Conservation (phyloP, 78 protist species). For the Dictyostelium capitatum region DNA sequence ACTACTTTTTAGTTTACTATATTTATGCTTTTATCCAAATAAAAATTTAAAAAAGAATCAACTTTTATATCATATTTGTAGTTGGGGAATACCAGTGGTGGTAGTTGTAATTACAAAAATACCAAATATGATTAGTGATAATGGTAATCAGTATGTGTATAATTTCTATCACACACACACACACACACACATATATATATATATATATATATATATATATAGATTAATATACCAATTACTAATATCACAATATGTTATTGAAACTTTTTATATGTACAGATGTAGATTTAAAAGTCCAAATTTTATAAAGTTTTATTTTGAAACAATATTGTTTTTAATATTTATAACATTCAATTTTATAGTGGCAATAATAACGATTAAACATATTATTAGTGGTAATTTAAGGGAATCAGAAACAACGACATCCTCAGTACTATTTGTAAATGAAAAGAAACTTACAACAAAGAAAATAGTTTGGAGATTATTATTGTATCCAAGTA, state of each 20-base stretch:
- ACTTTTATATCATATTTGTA: constrained; percentile 32
- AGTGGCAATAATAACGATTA: not conserved
- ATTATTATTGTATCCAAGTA: constrained; percentile 43
- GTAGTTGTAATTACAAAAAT: constrained; percentile 29
- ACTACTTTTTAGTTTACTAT: constrained; percentile 40
- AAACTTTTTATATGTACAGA: not conserved
- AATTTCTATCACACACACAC: not conserved
- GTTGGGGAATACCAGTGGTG: constrained; percentile 44
- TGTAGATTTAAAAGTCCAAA: constrained; percentile 44
- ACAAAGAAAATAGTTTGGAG: constrained; percentile 65
- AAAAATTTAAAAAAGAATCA: constrained; percentile 65
- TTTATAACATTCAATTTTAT: constrained; percentile 40
- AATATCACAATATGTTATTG: no score
- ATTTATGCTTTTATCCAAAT: constrained; percentile 39
- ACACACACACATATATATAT: not conserved
- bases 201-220: no score
- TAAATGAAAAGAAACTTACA: constrained; percentile 54
- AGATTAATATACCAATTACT: not conserved
- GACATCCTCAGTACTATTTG: constrained; percentile 30
- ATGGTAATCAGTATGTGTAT: constrained; percentile 34
- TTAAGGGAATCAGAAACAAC: constrained; percentile 26
- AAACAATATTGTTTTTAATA: not conserved
- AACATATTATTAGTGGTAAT: constrained; percentile 37
- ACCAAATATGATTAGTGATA: constrained; percentile 33
- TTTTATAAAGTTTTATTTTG: constrained; percentile 31